Base-by-base conservation (phyloP, 441 rosid genomes). In the Gossypium schwendimanii region DNA sequence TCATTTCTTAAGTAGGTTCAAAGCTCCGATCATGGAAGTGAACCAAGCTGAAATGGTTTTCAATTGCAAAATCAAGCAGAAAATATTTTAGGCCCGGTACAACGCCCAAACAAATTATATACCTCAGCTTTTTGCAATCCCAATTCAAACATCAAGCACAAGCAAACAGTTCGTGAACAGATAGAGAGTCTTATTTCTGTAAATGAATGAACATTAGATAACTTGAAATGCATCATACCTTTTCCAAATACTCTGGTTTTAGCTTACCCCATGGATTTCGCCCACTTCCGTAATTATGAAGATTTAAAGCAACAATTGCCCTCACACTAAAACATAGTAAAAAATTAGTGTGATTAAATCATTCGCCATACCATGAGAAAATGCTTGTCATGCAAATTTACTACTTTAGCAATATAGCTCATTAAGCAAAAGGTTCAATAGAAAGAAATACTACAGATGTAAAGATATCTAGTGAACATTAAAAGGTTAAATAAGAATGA, bases 261-360 rank as follows among this genome's bases (percentile, higher is more conserved):
- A 95, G 88, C 74, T 77, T 83, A 28, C 98, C 99, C 99, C 98
- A 95, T 4, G 99, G 99, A 71, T 88, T 85, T 79, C 98, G 87
- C 75, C 99, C 99, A 82, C 98, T 93, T 58, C 89, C 99, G 66
- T 95, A 93, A 77, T 76, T 93, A 73, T 89, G 86, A 83, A 95
- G 95, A 86, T 94, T 92, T 79, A 94, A 80, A 70, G 87, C 90
- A 74, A 94, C 96, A 26, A 95, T 88, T 39, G 99, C 98, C 87
- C 99, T 86, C 36, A 95, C 91, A 79, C 98, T 94, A 78, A n/a
- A 76, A 78, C 60, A 57, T 6, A 60, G 31, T 69, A 64, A 53
- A 24, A 23, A 49, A 73, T 66, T 41, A 3, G 5, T 14, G 2
- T 17, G 5, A 70, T 70, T 55, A 36, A 70, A 70, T 36, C 63